Percentiles rank a stretch among this genome's conserved stretches.
phyloP scores from a whole-genome alignment of 1,284 basidiomycete genomes.

The Vanrija sp. region DNA sequence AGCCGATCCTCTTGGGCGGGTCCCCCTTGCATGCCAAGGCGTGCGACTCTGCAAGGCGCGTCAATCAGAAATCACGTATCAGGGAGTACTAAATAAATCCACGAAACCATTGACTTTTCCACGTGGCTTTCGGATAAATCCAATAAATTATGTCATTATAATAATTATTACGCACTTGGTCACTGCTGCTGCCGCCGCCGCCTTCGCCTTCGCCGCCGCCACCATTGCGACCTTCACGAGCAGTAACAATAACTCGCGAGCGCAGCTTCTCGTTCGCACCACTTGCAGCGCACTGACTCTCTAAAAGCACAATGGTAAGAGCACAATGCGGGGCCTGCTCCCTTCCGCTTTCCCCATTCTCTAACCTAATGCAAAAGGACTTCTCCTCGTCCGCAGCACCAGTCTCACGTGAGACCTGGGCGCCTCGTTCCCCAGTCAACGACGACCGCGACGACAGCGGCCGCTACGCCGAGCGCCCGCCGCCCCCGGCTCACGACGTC shows the following conservation, averaged over 20 bases:
- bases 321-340: background rate
- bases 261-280: too few species aligned
- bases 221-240: too few species aligned
- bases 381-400: slow-evolving; percentile 33
- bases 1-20: too few species aligned
- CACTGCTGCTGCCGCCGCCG: too few species aligned
- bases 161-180: too few species aligned
- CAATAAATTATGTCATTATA: too few species aligned
- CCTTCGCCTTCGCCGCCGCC: too few species aligned
- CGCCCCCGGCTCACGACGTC: slow-evolving; percentile 9
- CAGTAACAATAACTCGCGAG: too few species aligned
- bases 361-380: slow-evolving; percentile 13
- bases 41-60: background rate
- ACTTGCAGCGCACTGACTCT: background rate
- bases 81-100: too few species aligned
- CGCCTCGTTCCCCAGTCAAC: slow-evolving; percentile 25
- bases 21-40: too few species aligned
- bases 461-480: slow-evolving; percentile 13
- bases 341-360: background rate
- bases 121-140: too few species aligned
- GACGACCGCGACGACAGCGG: background rate
- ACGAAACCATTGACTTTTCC: too few species aligned
- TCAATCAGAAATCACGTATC: background rate
- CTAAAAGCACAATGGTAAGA: background rate
- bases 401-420: slow-evolving; percentile 40